Base-by-base conservation (phyloP, 306 rosid species). In the Adenanthera pavonina region DNA sequence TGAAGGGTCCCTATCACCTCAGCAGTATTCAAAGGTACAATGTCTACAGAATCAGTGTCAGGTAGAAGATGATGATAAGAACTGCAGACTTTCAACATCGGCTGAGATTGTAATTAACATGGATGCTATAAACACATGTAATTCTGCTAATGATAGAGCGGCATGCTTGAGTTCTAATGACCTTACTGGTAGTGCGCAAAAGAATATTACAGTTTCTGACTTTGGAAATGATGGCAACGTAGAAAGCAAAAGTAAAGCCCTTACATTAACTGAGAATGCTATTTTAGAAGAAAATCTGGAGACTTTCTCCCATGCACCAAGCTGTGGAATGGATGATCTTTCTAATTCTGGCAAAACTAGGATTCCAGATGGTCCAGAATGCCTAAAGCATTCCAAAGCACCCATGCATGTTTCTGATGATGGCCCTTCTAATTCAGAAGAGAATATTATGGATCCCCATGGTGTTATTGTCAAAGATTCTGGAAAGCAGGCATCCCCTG, bases 291-390 rank as follows among this genome's bases (percentile, higher is more conserved):
- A 83, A 78, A 51, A 82, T 70, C 69, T 76, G 16, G 82, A 84
- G 74, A 80, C 76, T 74, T 49, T 49, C 70, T 77, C 67, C 54
- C 72, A 83, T 44, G 68, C 71, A 69, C 84, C 78, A 82, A 86
- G 79, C 75, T 57, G 70, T 78, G 85, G 49, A 66, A 78, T 80
- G 8, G 80, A 79, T 82, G 66, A 75, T 36, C 74, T 79, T 79
- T 74, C 84, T 20, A 74, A 85, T 87, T 78, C 85, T 67, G 88
- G 72, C 51, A 75, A 89, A 75, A 82, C 80, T 67, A 77, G 81
- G 73, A 72, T 49, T 74, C 75, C 75, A 77, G 78, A 76, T 73
- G 86, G 76, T 77, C 75, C 76, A 36, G 84, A 86, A 78, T 70
- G 72, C 85, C 70, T 78, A 70, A 78, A 82, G 59, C 74, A 68